phyloP scores from a whole-genome alignment of 2,329 filamentous ascomycete genomes.

The Trichoderma atroviride region DNA sequence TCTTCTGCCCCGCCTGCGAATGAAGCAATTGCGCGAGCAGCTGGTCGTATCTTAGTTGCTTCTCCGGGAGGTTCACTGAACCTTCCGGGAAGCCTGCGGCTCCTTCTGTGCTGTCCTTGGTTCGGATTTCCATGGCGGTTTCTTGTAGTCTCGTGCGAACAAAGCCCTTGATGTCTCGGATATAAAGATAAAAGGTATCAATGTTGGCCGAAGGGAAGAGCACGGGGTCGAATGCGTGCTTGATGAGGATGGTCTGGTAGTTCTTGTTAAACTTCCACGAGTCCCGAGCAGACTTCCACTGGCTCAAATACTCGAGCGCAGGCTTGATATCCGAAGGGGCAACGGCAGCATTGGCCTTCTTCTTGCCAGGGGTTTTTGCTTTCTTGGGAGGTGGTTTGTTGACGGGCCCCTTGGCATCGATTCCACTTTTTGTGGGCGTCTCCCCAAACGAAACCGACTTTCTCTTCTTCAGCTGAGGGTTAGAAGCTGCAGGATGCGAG shows the following conservation, averaged over 20 bases:
- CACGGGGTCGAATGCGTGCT: slow-evolving; percentile 74
- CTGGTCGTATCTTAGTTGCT: slow-evolving; percentile 56
- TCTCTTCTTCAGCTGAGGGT: slow-evolving; percentile 41
- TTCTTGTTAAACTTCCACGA: slow-evolving; percentile 98
- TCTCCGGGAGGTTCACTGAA: slow-evolving; percentile 52
- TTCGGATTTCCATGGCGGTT: slow-evolving; percentile 63
- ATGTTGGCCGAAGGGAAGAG: slow-evolving; percentile 72
- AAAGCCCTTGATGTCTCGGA: slow-evolving; percentile 75
- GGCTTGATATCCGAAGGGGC: slow-evolving; percentile 55
- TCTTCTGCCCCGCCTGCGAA: slow-evolving; percentile 43
- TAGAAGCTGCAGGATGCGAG: slow-evolving; percentile 32
- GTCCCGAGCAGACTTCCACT: slow-evolving; percentile 70
- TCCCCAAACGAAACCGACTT: slow-evolving; percentile 57
- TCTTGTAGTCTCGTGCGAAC: slow-evolving; percentile 70
- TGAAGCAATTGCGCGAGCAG: slow-evolving; percentile 55
- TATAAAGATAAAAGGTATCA: slow-evolving; percentile 72
- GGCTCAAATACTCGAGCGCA: slow-evolving; percentile 74
- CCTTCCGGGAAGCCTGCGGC: slow-evolving; percentile 52
- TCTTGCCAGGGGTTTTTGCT: slow-evolving; percentile 45
- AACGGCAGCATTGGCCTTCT: slow-evolving; percentile 42
- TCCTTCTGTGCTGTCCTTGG: slow-evolving; percentile 57
- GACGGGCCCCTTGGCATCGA: slow-evolving; percentile 32
- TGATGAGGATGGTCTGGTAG: slow-evolving; percentile 81
- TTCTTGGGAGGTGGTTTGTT: slow-evolving; percentile 40
- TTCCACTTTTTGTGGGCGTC: slow-evolving; percentile 42